Evolutionary conservation across 2,329 filamentous ascomycete genomes (phyloP), one percentile per base, ranked within the genome.

Genomic region (Colletotrichum simmondsii): DNA sequence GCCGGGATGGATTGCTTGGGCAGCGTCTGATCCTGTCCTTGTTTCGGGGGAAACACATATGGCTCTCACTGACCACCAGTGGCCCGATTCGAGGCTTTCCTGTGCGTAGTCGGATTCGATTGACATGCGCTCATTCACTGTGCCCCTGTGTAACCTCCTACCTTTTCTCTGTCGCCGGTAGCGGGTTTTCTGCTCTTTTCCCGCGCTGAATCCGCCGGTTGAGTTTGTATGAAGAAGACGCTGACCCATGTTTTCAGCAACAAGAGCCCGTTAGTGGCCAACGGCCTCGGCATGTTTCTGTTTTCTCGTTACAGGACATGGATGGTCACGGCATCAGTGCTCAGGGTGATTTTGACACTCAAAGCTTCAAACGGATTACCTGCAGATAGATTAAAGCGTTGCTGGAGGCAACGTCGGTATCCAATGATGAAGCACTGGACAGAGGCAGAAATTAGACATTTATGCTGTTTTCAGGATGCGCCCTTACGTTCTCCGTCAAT

Each of bases 311-410:
- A 49, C 63, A 72, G 54, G 52, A 63, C 58, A 59, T 35, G 57
- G 30, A 24, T 46, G 22, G 22, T 10, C 49, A 35, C 57, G 58
- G 35, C 35, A 30, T 12, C n/a, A 16, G 19, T 37, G 30, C 68
- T 28, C 53, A 59, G 26, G 42, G 52, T n/a, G 32, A 32, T 37
- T n/a, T 42, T 56, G 37, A 24, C 56, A 52, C 16, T 35, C 28
- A 37, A 32, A 35, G 30, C 37, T 28, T 70, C 56, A 65, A 62
- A 63, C 59, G 26, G 7, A 53, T 24, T 37, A 30, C 57, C 54
- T 58, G 58, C 53, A 68, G 58, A 53, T 68, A 63, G 19, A 75
- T 68, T 66, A 66, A 69, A 58, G 42, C 35, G 46, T 59, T 52
- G 42, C 52, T 37, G 30, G 32, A 62, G 65, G 24, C n/a, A 19